A percentile compares a stretch with the other conserved stretches of the same genome.
These are phyloP conservation scores for Falciphora oryzae DNA, from an alignment of 2,329 filamentous ascomycete species.

Conservation along the genomic window DNA sequence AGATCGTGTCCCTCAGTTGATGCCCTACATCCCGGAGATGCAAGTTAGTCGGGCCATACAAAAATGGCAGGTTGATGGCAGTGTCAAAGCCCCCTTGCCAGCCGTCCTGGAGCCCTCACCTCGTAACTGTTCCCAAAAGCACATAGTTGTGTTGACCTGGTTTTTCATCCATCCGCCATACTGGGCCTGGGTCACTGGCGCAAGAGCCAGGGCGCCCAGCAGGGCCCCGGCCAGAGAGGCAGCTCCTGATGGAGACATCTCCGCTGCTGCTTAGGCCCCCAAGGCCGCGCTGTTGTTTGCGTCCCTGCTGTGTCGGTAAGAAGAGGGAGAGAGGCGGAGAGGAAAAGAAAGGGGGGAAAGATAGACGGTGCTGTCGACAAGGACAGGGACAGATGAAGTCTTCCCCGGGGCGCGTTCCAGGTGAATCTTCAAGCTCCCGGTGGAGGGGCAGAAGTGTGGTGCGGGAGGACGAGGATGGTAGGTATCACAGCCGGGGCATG, in stretches of 20 bases:
- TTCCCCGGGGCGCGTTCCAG: background rate
- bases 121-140: constrained; percentile 46
- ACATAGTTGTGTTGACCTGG: constrained; percentile 55
- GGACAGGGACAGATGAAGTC: background rate
- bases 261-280: background rate
- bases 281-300: background rate
- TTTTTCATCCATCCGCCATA: constrained; percentile 40
- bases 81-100: background rate
- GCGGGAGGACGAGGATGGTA: background rate
- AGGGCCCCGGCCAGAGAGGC: constrained; percentile 4
- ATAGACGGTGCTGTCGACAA: background rate
- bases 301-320: background rate
- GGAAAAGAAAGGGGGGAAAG: background rate
- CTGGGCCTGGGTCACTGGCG: constrained; percentile 33
- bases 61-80: background rate
- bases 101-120: constrained; percentile 23
- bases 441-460: too few relatives aligned
- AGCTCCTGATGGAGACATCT: constrained; percentile 1
- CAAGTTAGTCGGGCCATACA: background rate
- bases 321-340: background rate
- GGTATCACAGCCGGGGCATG: background rate
- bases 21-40: background rate
- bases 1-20: constrained; percentile 55
- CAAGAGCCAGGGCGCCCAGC: constrained; percentile 18
- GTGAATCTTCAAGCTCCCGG: background rate